Evolutionary conservation across 805 yeast genomes (phyloP).

Genomic region (Lipomyces chichibuensis): DNA sequence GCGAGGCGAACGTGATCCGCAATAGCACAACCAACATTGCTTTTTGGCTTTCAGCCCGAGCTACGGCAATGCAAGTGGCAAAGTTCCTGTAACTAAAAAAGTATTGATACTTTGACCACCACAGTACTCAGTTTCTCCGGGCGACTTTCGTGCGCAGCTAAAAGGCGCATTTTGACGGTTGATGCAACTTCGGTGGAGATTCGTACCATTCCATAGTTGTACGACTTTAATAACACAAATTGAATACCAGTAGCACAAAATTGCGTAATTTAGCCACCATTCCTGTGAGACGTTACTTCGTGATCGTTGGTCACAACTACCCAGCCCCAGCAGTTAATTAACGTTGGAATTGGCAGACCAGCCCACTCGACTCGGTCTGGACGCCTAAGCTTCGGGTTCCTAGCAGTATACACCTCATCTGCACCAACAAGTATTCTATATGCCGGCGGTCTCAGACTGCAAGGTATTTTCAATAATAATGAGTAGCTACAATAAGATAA

Average conservation of each 20-base stretch:
- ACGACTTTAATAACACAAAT: no score
- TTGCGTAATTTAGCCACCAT: no score
- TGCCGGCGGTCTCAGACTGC: neutral
- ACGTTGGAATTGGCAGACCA: no score
- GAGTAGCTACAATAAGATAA: no score
- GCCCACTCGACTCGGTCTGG: no score
- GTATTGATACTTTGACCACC: neutral
- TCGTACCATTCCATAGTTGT: neutral
- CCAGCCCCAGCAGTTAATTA: no score
- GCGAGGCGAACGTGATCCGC: slow-evolving; percentile 1
- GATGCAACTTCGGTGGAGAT: neutral
- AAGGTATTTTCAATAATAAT: no score
- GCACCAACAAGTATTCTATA: neutral
- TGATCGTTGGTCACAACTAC: no score
- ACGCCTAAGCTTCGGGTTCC: neutral
- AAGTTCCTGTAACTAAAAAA: neutral
- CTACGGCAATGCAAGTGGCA: neutral
- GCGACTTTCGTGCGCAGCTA: neutral
- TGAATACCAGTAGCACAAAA: no score
- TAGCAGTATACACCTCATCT: neutral
- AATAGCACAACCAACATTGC: neutral
- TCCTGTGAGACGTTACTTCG: no score
- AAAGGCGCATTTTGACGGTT: neutral
- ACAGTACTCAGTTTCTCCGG: neutral
- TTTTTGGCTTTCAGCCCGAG: neutral